Evolutionary conservation across 257 asterid genomes (phyloP).

Genomic region (Buddleja alternifolia): DNA sequence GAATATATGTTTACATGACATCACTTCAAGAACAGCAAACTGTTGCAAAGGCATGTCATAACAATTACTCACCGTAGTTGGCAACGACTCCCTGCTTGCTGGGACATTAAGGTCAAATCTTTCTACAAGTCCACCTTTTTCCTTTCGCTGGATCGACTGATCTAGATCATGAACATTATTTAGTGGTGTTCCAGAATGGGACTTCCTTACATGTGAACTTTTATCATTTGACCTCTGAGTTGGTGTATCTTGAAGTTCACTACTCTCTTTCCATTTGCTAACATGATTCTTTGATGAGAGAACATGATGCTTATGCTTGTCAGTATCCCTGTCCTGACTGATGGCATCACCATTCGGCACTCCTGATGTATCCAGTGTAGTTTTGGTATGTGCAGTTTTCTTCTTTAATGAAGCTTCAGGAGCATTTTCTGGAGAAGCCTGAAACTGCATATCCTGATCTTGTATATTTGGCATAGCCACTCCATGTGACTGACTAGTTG

Average conservation of each 20-base stretch:
- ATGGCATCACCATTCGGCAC: slow-evolving; percentile 41
- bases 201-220: slow-evolving; percentile 45
- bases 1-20: slow-evolving; percentile 4
- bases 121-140: slow-evolving; percentile 40
- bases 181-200: slow-evolving; percentile 45
- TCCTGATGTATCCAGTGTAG: slow-evolving; percentile 38
- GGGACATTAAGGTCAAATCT: slow-evolving; percentile 47
- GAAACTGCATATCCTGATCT: slow-evolving; percentile 38
- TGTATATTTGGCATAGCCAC: slow-evolving; percentile 46
- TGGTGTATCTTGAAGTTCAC: slow-evolving; percentile 44
- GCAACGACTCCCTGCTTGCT: slow-evolving; percentile 44
- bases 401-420: slow-evolving; percentile 49
- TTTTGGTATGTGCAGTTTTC: slow-evolving; percentile 46
- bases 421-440: slow-evolving; percentile 44
- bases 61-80: slow-evolving; percentile 49
- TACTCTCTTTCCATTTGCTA: slow-evolving; percentile 46
- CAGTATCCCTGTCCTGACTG: slow-evolving; percentile 40
- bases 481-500: slow-evolving; percentile 39
- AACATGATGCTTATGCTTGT: slow-evolving; percentile 49
- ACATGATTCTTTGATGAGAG: slow-evolving; percentile 48
- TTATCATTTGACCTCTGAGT: slow-evolving; percentile 48
- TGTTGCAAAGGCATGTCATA: slow-evolving; percentile 9
- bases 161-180: slow-evolving; percentile 38
- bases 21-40: slow-evolving; percentile 21
- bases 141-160: slow-evolving; percentile 42